These are phyloP conservation scores for Lactarius trivialis DNA, from an alignment of 768 basidiomycete genomes.

Conservation along the genomic window DNA sequence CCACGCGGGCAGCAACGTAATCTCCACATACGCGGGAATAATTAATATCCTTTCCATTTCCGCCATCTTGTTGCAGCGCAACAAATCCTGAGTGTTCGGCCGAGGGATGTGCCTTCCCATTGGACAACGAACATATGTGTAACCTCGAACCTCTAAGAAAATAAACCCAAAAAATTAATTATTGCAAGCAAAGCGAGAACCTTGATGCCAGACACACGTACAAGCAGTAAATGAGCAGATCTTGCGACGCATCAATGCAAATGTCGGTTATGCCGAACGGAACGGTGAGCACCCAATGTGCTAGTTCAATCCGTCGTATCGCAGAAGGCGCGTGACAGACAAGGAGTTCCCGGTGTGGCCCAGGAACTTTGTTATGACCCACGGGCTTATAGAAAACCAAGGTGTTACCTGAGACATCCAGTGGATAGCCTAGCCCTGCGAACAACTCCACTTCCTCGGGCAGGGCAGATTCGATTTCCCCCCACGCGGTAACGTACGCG, in stretches of 20 bases:
- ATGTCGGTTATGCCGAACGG: not conserved
- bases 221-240: slow-evolving; percentile 11
- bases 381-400: slow-evolving; percentile 6
- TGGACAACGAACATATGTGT: slow-evolving; percentile 3
- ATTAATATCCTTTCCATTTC: not conserved
- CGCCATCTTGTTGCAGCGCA: not conserved
- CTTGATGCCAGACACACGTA: not conserved
- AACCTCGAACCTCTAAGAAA: not conserved
- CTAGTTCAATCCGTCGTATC: not conserved
- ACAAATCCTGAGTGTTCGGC: not conserved
- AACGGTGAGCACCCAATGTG: slow-evolving; percentile 12
- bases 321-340: slow-evolving; percentile 10
- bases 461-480: not conserved
- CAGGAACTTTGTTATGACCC: not conserved
- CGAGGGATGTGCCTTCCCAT: not conserved
- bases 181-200: not conserved
- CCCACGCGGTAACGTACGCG: slow-evolving; percentile 3
- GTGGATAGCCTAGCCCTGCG: slow-evolving; percentile 3
- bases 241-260: slow-evolving; percentile 15
- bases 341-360: not conserved
- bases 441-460: not conserved
- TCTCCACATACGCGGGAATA: slow-evolving; percentile 3
- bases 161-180: not conserved
- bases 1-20: slow-evolving; percentile 5
- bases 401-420: slow-evolving; percentile 9